Percentiles rank a stretch among this genome's conserved stretches.
phyloP scores from a whole-genome alignment of 805 yeast species.

The Monosporozyma siamensis region DNA sequence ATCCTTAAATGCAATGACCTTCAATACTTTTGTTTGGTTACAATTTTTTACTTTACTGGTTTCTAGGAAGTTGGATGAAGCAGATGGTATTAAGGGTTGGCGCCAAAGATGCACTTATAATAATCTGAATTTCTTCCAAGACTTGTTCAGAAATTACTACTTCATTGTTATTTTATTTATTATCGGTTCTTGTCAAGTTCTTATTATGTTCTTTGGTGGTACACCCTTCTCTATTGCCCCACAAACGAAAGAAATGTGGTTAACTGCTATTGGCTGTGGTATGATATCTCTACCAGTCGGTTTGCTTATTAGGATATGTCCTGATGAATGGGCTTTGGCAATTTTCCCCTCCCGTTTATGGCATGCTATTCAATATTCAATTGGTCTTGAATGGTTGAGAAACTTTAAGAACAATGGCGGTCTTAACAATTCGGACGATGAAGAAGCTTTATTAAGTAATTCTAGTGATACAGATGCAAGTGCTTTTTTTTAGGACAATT shows the following conservation, averaged over 20 bases:
- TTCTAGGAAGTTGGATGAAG: slow-evolving; percentile 84
- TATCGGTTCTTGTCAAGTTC: slow-evolving; percentile 75
- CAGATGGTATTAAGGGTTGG: slow-evolving; percentile 52
- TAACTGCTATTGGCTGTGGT: slow-evolving; percentile 75
- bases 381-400: slow-evolving; percentile 23
- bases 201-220: slow-evolving; percentile 96
- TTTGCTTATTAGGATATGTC: slow-evolving; percentile 61
- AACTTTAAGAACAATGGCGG: slow-evolving; percentile 1
- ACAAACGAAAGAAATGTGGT: slow-evolving; percentile 87
- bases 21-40: slow-evolving; percentile 95
- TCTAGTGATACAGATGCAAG: slow-evolving; percentile 16
- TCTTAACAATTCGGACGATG: slow-evolving; percentile 16
- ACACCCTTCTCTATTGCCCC: slow-evolving; percentile 79
- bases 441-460: slow-evolving; percentile 21
- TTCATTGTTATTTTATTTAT: slow-evolving; percentile 63
- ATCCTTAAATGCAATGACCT: slow-evolving; percentile 74
- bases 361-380: slow-evolving; percentile 7
- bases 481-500: slow-evolving; percentile 21
- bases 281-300: slow-evolving; percentile 76
- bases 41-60: slow-evolving; percentile 91
- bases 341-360: slow-evolving; percentile 43
- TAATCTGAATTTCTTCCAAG: slow-evolving; percentile 75
- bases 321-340: slow-evolving; percentile 64
- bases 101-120: slow-evolving; percentile 49
- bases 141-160: slow-evolving; percentile 73